phyloP scores from a whole-genome alignment of 1,284 basidiomycete species.

The Moesziomyces aphidis region DNA sequence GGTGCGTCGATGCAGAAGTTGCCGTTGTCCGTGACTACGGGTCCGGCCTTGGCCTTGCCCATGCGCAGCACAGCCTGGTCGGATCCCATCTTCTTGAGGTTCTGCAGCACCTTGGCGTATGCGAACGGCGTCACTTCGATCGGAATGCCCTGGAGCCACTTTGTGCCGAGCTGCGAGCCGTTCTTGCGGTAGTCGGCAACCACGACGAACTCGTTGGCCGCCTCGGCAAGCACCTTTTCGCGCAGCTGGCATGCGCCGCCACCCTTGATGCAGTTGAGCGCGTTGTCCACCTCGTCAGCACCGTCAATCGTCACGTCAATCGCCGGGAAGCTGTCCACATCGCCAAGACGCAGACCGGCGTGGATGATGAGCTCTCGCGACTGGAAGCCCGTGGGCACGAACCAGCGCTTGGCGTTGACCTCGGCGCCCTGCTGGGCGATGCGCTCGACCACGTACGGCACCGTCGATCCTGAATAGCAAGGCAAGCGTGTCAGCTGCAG shows the following conservation, averaged over 20 bases:
- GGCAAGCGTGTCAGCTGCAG: neutral
- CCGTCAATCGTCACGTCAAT: slow-evolving; percentile 98
- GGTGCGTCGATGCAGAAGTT: slow-evolving; percentile 65
- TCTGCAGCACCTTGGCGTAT: slow-evolving; percentile 77
- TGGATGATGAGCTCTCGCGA: slow-evolving; percentile 92
- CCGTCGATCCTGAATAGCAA: slow-evolving; percentile 79
- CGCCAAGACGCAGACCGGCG: slow-evolving; percentile 81
- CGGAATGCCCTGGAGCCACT: slow-evolving; percentile 87
- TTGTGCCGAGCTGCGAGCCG: slow-evolving; percentile 79
- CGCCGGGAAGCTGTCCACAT: slow-evolving; percentile 77
- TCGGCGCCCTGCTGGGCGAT: slow-evolving; percentile 85
- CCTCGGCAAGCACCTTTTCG: slow-evolving; percentile 95
- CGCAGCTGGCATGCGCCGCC: slow-evolving; percentile 96
- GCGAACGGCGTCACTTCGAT: slow-evolving; percentile 97
- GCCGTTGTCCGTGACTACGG: slow-evolving; percentile 91
- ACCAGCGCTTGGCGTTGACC: slow-evolving; percentile 75
- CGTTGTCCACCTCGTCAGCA: slow-evolving; percentile 91
- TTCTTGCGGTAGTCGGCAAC: slow-evolving; percentile 96
- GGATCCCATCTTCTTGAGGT: slow-evolving; percentile 60
- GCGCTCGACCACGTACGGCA: slow-evolving; percentile 96
- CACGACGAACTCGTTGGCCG: slow-evolving; percentile 86
- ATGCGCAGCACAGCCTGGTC: slow-evolving; percentile 56
- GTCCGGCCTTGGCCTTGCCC: slow-evolving; percentile 78
- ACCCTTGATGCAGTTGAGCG: slow-evolving; percentile 95
- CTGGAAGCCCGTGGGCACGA: slow-evolving; percentile 80